A percentile compares a stretch with the other conserved stretches of the same genome.
These are phyloP conservation scores for Rhytidhysteron rufulum DNA, from an alignment of 2,329 filamentous ascomycete genomes.

Conservation along the genomic window DNA sequence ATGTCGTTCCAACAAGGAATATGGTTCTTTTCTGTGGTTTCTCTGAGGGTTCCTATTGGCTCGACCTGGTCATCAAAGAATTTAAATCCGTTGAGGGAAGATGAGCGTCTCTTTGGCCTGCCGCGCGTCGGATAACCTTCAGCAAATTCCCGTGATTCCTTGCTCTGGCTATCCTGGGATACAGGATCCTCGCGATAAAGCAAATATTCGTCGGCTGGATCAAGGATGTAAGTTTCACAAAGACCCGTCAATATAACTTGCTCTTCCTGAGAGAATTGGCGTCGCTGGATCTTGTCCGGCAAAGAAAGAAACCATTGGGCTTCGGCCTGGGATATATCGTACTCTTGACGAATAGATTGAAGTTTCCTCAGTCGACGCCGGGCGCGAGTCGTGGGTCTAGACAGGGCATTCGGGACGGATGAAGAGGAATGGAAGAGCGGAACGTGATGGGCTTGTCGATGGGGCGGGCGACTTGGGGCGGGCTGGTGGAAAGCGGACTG, in stretches of 20 bases:
- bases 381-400: slow-evolving; percentile 16
- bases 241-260: slow-evolving; percentile 58
- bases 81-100: slow-evolving; percentile 13
- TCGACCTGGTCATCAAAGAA: slow-evolving; percentile 9
- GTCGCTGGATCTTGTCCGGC: slow-evolving; percentile 68
- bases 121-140: slow-evolving; percentile 8
- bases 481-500: slow-evolving; percentile 32
- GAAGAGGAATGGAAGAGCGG: slow-evolving; percentile 21
- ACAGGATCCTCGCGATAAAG: slow-evolving; percentile 2
- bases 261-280: slow-evolving; percentile 69
- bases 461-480: slow-evolving; percentile 19
- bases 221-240: slow-evolving; percentile 37
- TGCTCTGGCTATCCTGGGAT: slow-evolving; percentile 23
- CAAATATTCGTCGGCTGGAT: slow-evolving; percentile 16
- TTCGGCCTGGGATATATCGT: slow-evolving; percentile 50
- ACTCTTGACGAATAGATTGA: slow-evolving; percentile 24
- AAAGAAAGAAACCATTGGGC: slow-evolving; percentile 66
- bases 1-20: slow-evolving; percentile 28
- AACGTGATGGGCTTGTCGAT: slow-evolving; percentile 26
- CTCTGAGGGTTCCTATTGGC: slow-evolving; percentile 8
- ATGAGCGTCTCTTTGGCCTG: slow-evolving; percentile 16
- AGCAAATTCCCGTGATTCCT: slow-evolving; percentile 19
- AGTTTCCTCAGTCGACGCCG: slow-evolving; percentile 32
- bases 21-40: slow-evolving; percentile 18
- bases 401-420: slow-evolving; percentile 16